phyloP scores from a whole-genome alignment of 495 filamentous ascomycete genomes.

The Penicillium arizonense region DNA sequence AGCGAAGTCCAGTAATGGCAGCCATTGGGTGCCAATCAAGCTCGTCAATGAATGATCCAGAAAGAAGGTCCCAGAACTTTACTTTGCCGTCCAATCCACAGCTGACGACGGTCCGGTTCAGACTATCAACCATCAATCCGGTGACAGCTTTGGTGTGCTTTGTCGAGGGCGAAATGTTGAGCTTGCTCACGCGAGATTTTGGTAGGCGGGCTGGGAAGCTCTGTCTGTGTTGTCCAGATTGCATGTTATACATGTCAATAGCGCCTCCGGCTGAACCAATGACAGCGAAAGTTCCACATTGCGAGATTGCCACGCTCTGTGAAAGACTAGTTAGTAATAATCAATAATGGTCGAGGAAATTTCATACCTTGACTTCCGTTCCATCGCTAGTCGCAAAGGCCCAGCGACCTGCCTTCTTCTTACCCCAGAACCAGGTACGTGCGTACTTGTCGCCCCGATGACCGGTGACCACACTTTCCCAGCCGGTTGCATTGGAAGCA shows the following conservation, averaged over 20 bases:
- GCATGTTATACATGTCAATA: slow-evolving; percentile 94
- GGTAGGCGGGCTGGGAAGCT: slow-evolving; percentile 72
- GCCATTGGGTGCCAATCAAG: slow-evolving; percentile 83
- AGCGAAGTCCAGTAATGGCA: slow-evolving; percentile 70
- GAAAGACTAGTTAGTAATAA: slow-evolving; percentile 10
- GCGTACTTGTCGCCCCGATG: slow-evolving; percentile 82
- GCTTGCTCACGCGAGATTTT: slow-evolving; percentile 50
- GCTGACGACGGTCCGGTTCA: slow-evolving; percentile 81
- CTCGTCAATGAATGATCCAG: slow-evolving; percentile 73
- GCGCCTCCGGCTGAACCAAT: slow-evolving; percentile 79
- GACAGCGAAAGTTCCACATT: slow-evolving; percentile 93
- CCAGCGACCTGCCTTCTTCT: slow-evolving; percentile 90
- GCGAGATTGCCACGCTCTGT: slow-evolving; percentile 77
- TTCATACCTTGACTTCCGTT: slow-evolving; percentile 64
- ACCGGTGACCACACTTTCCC: slow-evolving; percentile 96
- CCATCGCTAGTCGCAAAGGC: slow-evolving; percentile 84
- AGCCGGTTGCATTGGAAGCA: slow-evolving; percentile 73
- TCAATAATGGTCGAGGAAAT: neutral
- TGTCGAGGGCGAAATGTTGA: neutral
- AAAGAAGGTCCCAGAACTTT: slow-evolving; percentile 95
- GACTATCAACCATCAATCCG: slow-evolving; percentile 76
- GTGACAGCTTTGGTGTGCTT: slow-evolving; percentile 82
- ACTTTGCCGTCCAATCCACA: slow-evolving; percentile 90
- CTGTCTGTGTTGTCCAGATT: slow-evolving; percentile 84
- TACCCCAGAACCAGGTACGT: slow-evolving; percentile 96